Base-by-base conservation (phyloP, 1,284 basidiomycete species). In the Trichosporon coremiiforme region DNA sequence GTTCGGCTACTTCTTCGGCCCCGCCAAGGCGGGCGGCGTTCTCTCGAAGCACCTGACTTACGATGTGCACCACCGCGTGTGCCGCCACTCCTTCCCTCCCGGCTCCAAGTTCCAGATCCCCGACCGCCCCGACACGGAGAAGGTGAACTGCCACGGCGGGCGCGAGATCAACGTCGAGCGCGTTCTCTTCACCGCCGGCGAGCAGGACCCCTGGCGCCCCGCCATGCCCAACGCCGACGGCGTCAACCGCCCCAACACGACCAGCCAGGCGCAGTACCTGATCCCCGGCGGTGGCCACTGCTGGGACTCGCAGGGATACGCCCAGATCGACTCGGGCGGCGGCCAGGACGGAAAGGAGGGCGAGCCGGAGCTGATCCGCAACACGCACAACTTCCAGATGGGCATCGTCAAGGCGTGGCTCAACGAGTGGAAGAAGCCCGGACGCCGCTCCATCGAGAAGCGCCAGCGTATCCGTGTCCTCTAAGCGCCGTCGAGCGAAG, bases 161-260 rank as follows among this genome's bases (percentile, higher is more conserved):
- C 94, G 91, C 79, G 87, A 85, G 66, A 89, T 95, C 72, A 88
- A 88, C 36, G 87, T 88, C 17, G 90, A 93, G 79, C 86, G 91
- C 64, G 84, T 97, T 66, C 94, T 94, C 0, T 89, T 96, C 76
- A 91, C 96, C 57, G 76, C 76, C 60, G 75, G 77, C 13, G 77
- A 77, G 64, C 68, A 74, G n/a, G 93, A 96, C 82, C 94, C 95
- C 4, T 97, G 94, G 94, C 87, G 91, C 71, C 91, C 92, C 0
- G 90, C 89, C n/a, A 66, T 35, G 50, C 65, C 65, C n/a, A 22
- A 36, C 8, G 47, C 47, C 50, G 65, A 66, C 10, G 41, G 22
- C 47, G 41, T 65, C 10, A 38, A 45, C n/a, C 33, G 50, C 15
- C 20, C n/a, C 10, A 64, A 64, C 63, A 64, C 63, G 63, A 45